Percentiles rank a stretch among this genome's conserved stretches.
These are phyloP conservation scores for Staphylotrichum tortipilum DNA, from an alignment of 495 filamentous ascomycete genomes.

Conservation along the genomic window DNA sequence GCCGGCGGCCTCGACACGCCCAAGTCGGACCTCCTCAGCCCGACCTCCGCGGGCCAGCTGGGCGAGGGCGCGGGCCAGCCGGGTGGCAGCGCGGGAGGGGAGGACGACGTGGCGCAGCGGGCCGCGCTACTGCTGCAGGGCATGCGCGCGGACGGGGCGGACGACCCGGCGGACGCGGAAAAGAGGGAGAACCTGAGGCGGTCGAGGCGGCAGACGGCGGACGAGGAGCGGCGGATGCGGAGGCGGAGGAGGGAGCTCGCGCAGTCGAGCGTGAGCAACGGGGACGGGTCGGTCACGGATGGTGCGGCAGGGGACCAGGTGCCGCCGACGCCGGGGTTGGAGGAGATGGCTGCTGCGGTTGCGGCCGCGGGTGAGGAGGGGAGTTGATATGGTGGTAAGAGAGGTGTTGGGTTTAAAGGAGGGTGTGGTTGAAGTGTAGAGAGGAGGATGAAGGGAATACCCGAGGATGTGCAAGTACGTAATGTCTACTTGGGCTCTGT, in stretches of 20 bases:
- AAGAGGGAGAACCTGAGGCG: constrained; percentile 48
- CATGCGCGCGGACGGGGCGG: constrained; percentile 52
- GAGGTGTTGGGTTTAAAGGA: background rate
- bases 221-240: constrained; percentile 58
- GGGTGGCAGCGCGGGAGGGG: constrained; percentile 48
- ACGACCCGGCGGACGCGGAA: constrained; percentile 46
- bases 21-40: constrained; percentile 30
- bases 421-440: background rate
- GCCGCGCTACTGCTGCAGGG: constrained; percentile 77
- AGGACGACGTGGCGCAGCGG: constrained; percentile 68
- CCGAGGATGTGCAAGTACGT: constrained; percentile 7
- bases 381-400: background rate
- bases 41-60: constrained; percentile 5
- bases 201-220: constrained; percentile 58
- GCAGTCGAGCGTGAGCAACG: constrained; percentile 21
- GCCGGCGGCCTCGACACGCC: constrained; percentile 31
- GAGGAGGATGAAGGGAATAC: background rate
- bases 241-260: constrained; percentile 49
- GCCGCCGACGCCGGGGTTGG: constrained; percentile 11
- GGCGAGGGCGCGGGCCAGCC: constrained; percentile 8
- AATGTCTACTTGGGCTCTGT: constrained; percentile 11
- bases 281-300: constrained; percentile 9
- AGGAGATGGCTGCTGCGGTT: constrained; percentile 10
- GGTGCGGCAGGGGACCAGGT: background rate
- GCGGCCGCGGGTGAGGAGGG: constrained; percentile 7